Evolutionary conservation across 2,329 filamentous ascomycete species (phyloP).

Genomic region (Sarocladiaceae sp.): DNA sequence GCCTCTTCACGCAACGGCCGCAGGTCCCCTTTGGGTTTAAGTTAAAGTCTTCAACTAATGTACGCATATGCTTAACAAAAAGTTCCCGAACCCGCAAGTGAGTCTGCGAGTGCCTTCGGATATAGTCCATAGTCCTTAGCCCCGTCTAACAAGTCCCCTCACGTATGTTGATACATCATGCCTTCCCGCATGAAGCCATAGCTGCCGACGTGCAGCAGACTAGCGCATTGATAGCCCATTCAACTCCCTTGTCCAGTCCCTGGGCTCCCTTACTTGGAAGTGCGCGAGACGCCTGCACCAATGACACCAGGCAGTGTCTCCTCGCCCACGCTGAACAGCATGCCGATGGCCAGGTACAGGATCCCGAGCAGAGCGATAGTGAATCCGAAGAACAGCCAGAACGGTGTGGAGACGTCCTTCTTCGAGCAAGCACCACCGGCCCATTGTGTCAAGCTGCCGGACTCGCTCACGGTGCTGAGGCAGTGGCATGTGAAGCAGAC

Average conservation of each 20-base stretch:
- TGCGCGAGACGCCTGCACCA: slow-evolving; percentile 77
- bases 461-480: slow-evolving; percentile 48
- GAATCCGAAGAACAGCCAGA: slow-evolving; percentile 79
- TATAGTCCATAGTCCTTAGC: not conserved
- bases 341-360: slow-evolving; percentile 63
- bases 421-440: slow-evolving; percentile 85
- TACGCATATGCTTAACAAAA: no score
- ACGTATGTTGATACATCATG: slow-evolving; percentile 5
- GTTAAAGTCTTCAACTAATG: no score
- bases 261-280: slow-evolving; percentile 47
- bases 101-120: slow-evolving; percentile 1
- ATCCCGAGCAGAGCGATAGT: slow-evolving; percentile 63
- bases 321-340: slow-evolving; percentile 78
- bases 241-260: not conserved
- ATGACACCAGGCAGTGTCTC: slow-evolving; percentile 90
- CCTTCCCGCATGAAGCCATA: not conserved
- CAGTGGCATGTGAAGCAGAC: slow-evolving; percentile 79
- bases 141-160: slow-evolving; percentile 4
- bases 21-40: no score
- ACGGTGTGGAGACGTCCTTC: slow-evolving; percentile 79
- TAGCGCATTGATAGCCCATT: not conserved
- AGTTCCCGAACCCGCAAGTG: no score
- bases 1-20: no score
- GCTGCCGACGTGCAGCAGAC: not conserved
- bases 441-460: slow-evolving; percentile 64